These are phyloP conservation scores for Phaeotremella fagi DNA, from an alignment of 768 basidiomycete genomes.

Conservation along the genomic window DNA sequence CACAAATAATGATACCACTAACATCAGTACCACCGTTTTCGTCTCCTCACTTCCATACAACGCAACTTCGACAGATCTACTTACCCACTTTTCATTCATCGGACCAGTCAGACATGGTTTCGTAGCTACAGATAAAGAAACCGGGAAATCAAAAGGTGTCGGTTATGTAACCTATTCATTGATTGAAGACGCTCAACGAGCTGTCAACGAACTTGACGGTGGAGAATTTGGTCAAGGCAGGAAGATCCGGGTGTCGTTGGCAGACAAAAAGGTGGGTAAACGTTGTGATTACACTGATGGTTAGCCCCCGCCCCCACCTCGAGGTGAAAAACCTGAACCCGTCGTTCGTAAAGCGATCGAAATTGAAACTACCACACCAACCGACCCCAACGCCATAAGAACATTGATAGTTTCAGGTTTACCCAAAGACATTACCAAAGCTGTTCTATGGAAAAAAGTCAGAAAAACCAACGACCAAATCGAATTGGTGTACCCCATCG, in stretches of 20 bases:
- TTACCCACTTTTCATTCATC: conserved; percentile 89
- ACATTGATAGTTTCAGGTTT: conserved; percentile 54
- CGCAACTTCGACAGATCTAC: conserved; percentile 82
- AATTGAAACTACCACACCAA: background rate
- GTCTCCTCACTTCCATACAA: conserved; percentile 88
- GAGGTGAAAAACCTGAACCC: conserved; percentile 5
- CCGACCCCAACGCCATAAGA: conserved; percentile 75
- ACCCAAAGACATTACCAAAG: conserved; percentile 43
- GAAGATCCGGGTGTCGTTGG: conserved; percentile 71
- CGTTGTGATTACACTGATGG: background rate
- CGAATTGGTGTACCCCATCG: conserved; percentile 39
- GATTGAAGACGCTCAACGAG: conserved; percentile 76
- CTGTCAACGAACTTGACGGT: conserved; percentile 61
- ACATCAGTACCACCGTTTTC: conserved; percentile 65
- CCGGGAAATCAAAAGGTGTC: conserved; percentile 73
- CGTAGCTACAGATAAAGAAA: conserved; percentile 69
- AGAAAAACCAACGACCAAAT: conserved; percentile 38
- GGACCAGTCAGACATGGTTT: conserved; percentile 93
- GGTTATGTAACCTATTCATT: conserved; percentile 92
- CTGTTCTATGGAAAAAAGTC: conserved; percentile 47
- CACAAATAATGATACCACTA: background rate
- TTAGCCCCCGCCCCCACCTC: conserved; percentile 7
- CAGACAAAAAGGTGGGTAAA: conserved; percentile 63
- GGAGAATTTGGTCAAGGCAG: conserved; percentile 66
- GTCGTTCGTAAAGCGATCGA: background rate